Base-by-base conservation (phyloP, 2,329 filamentous ascomycete species). In the Exophiala spinifera region DNA sequence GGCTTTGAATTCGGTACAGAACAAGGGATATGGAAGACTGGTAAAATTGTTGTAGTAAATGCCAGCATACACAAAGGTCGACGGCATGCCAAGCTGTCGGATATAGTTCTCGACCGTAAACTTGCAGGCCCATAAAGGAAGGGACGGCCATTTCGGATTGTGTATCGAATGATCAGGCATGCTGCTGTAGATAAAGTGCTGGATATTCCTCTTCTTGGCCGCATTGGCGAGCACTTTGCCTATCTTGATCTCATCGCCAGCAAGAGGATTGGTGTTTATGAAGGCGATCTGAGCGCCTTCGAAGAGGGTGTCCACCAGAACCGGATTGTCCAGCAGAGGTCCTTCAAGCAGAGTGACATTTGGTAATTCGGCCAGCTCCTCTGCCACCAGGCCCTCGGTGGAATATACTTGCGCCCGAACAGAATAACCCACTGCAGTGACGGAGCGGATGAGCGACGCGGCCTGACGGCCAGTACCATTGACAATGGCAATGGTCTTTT, bases 21-120 rank as follows among this genome's bases (percentile, higher is more conserved):
- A 97, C 3, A 97, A 79, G 1, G 94, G 94, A 67, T 96, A 97
- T 1, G 84, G 85, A 28, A 96, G 79, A 44, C 89, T 94, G 25
- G 92, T 97, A 73, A 97, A 99, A 70, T 99, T 97, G 74, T 97
- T 97, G 79, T 97, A 96, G 78, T 97, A 99, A 65, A 96, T 96
- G 56, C 92, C 94, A 8, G 91, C 90, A 72, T 96, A 96, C 61
- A 96, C 86, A 70, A 96, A 97, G 0, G 92, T 97, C 1, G 91
- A 85, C 0, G 89, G 89, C 10, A 96, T 78, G 8, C 85, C 85
- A 37, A 96, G 82, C 68, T 90, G 83, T 54, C 89, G 84, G 48
- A 96, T 82, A 70, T 97, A 95, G 51, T 94, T 88, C 72, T 97
- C 94, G 39, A 97, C 87, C 46, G 88, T 86, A 72, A 95, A 91